A percentile compares a stretch with the other conserved stretches of the same genome.
Evolutionary conservation across 192 early-diverging fungal species (phyloP).

Genomic region (Coemansia sp.): DNA sequence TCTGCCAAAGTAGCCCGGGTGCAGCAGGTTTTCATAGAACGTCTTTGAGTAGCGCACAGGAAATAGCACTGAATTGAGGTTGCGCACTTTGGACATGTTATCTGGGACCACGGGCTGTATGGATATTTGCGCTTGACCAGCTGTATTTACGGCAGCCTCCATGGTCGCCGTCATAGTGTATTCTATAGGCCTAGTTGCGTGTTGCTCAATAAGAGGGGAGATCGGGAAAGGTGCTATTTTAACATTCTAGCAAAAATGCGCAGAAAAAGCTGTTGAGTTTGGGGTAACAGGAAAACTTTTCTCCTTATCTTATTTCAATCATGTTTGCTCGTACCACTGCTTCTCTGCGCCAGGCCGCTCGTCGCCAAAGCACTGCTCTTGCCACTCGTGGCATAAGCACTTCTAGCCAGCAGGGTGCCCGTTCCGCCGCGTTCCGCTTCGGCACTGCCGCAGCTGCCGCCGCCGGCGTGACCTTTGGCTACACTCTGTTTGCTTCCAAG

Average conservation of each 20-base stretch:
- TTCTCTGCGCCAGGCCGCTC: slow-evolving; percentile 42
- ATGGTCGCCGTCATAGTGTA: no score
- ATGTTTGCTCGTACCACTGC: slow-evolving; percentile 49
- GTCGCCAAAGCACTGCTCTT: slow-evolving; percentile 40
- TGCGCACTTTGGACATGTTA: slow-evolving; percentile 67
- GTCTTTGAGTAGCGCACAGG: slow-evolving; percentile 78
- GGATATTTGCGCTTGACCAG: neutral
- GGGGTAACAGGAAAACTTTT: no score
- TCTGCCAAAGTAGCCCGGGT: slow-evolving; percentile 67
- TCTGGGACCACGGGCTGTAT: slow-evolving; percentile 21
- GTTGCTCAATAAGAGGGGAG: no score
- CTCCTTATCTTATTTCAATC: neutral
- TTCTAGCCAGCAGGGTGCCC: slow-evolving; percentile 20
- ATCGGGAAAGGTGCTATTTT: no score
- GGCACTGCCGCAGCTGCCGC: slow-evolving; percentile 32
- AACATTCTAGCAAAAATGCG: neutral
- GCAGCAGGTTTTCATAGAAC: slow-evolving; percentile 75
- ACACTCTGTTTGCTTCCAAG: slow-evolving; percentile 24
- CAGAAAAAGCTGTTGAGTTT: neutral
- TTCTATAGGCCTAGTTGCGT: no score
- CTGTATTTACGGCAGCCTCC: no score
- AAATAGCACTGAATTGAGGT: slow-evolving; percentile 76
- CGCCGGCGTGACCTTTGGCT: slow-evolving; percentile 32
- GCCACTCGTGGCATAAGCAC: slow-evolving; percentile 33
- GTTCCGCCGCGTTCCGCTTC: slow-evolving; percentile 22